These are phyloP conservation scores for Petunia secreta DNA, from an alignment of 257 asterid species.

Conservation along the genomic window DNA sequence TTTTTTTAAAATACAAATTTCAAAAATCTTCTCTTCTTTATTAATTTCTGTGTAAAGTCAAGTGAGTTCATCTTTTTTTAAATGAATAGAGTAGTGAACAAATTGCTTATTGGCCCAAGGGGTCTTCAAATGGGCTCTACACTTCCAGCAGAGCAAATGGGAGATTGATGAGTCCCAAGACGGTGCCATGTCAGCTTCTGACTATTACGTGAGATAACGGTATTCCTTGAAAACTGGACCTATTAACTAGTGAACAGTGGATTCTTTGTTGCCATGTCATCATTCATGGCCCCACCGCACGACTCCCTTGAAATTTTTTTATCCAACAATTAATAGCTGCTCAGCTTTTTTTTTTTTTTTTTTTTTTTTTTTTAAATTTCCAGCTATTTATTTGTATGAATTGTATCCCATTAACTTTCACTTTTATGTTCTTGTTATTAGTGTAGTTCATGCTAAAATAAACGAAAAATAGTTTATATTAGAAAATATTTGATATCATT, in stretches of 20 bases:
- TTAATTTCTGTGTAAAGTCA: no score
- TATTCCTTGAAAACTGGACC: constrained; percentile 46
- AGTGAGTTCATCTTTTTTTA: no score
- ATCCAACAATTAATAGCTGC: constrained; percentile 9
- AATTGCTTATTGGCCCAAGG: not conserved
- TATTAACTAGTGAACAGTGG: constrained; percentile 30
- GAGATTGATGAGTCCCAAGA: constrained; percentile 36
- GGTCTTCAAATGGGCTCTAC: constrained; percentile 23
- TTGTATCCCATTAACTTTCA: not conserved
- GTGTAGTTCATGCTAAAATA: no score
- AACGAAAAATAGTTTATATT: no score
- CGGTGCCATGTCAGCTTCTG: constrained; percentile 47
- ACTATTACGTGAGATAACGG: constrained; percentile 42
- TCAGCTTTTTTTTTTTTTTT: not conserved
- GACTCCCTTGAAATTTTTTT: not conserved
- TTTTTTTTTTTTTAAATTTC: not conserved
- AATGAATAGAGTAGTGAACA: no score
- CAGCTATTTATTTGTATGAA: not conserved
- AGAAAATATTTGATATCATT: no score
- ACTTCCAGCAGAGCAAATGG: constrained; percentile 23
- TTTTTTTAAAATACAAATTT: no score
- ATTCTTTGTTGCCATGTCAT: constrained; percentile 32
- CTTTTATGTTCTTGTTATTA: not conserved
- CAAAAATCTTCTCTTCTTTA: no score
- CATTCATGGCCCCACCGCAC: not conserved